Evolutionary conservation across 257 asterid genomes (phyloP), one percentile per base, ranked within the genome.

Genomic region (Echites panduratus): DNA sequence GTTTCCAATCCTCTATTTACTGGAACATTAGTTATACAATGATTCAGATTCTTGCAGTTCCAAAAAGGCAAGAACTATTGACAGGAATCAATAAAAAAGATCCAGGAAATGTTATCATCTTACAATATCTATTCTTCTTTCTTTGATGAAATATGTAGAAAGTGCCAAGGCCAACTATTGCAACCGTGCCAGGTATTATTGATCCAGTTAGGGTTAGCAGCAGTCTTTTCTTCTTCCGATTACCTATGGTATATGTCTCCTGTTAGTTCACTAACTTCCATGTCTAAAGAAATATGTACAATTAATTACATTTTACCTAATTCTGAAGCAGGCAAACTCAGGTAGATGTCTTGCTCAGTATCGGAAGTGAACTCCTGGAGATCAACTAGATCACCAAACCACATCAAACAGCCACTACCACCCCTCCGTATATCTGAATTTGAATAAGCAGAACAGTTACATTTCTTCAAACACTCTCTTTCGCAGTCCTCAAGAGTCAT

Each of bases 381-480:
- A 72, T 81, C 81, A 12, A 68, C 29, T 3, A 76, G 61, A 50
- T 80, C 76, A 12, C 65, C 76, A 8, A 59, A 66, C 84, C 84
- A 80, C 35, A 66, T 62, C 40, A 75, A 72, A 48, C 79, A 70
- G 43, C 71, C 73, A 45, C 77, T 71, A 7, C 79, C 78, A 24
- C 73, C 71, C 13, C 66, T 10, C 38, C 62, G 58, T 29, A 80
- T 32, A 59, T 71, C 24, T 27, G 65, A 24, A 73, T 54, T 73
- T 4, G 84, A 49, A 13, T 68, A 80, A 7, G 84, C 81, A 5
- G 78, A 61, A 54, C 84, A 80, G 9, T 48, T 57, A n/a, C 84
- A 80, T 29, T 72, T 52, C 10, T 17, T 66, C 43, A 59, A 68
- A 66, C 84, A 80, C 68, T 71, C 71, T 13, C 13, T 47, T 72